Evolutionary conservation across 306 rosid genomes (phyloP), one percentile per base, ranked within the genome.

Genomic region (Hippophae tibetana): DNA sequence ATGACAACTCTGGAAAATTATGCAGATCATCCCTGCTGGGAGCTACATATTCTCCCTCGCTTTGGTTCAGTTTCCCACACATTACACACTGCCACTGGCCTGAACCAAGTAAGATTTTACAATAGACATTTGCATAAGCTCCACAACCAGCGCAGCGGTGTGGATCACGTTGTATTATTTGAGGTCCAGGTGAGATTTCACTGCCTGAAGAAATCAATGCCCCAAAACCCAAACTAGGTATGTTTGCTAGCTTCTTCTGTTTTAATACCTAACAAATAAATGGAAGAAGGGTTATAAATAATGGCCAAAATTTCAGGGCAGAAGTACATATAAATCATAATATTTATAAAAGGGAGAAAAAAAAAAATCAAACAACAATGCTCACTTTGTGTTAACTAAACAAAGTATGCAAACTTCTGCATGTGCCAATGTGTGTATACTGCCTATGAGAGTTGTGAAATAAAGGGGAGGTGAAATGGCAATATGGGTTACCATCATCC

Each of bases 61-160:
- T 93, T 69, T 81, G 88, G 70, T 88, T 93, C 69, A 88, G 76
- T 54, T 88, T 69, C 68, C 90, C 64, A 70, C 99, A 93, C 60
- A 93, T 75, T 51, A 93, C 95, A 75, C 99, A 93, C 68, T 93
- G 95, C 97, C 99, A 93, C 83, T 93, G 96, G 62, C 99, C 99
- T 67, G 99, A 93, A 57, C 97, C 95, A 72, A 80, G 71, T 69
- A 93, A 77, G 66, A 93, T 78, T 59, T 84, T 85, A 87, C 96
- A 80, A 62, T 86, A 84, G 62, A 78, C 53, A 69, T 88, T 93
- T 56, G 96, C 90, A 80, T 84, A 93, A 67, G 95, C 95, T 65
- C 99, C 99, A 73, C 99, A 93, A 76, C 74, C 85, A 69, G 82
- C 84, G 67, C 99, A 93, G 54, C 95, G 95, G 75, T 93, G 97